Evolutionary conservation across 352 stramenopile genomes (phyloP).

Genomic region (Phytophthora sp.): DNA sequence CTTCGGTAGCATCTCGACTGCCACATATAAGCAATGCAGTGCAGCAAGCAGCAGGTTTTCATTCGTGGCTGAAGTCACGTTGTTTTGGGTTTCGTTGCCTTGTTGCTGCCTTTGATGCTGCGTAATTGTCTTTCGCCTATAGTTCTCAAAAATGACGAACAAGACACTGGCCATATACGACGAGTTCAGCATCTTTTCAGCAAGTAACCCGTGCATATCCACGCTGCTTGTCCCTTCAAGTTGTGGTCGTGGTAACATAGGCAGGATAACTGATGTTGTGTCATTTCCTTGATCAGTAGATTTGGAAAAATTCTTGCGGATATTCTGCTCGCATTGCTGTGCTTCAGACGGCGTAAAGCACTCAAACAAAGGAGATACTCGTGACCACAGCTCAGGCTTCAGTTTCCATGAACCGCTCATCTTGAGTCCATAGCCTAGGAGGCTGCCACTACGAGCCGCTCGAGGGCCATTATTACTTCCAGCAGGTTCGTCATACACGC

Average conservation of each 20-base stretch:
- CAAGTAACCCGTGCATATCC: conserved; percentile 42
- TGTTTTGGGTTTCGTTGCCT: conserved; percentile 7
- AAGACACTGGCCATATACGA: conserved; percentile 50
- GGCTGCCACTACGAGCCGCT: conserved; percentile 32
- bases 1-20: conserved; percentile 36
- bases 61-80: conserved; percentile 21
- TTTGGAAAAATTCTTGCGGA: conserved; percentile 48
- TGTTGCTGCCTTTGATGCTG: neutral
- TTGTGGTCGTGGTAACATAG: conserved; percentile 38
- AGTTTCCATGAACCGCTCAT: conserved; percentile 77
- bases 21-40: conserved; percentile 61
- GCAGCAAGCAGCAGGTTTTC: conserved; percentile 68
- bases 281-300: conserved; percentile 7
- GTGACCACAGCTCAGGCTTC: conserved; percentile 56
- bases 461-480: conserved; percentile 27
- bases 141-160: conserved; percentile 54
- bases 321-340: conserved; percentile 79
- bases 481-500: conserved; percentile 60
- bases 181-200: conserved; percentile 58
- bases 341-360: conserved; percentile 77
- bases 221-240: conserved; percentile 21
- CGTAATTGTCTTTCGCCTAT: conserved; percentile 17
- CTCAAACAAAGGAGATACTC: conserved; percentile 74
- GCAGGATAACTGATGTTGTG: conserved; percentile 28
- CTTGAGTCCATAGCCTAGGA: conserved; percentile 64